phyloP scores from a whole-genome alignment of 2,329 filamentous ascomycete genomes.

The Botrytis galanthina region DNA sequence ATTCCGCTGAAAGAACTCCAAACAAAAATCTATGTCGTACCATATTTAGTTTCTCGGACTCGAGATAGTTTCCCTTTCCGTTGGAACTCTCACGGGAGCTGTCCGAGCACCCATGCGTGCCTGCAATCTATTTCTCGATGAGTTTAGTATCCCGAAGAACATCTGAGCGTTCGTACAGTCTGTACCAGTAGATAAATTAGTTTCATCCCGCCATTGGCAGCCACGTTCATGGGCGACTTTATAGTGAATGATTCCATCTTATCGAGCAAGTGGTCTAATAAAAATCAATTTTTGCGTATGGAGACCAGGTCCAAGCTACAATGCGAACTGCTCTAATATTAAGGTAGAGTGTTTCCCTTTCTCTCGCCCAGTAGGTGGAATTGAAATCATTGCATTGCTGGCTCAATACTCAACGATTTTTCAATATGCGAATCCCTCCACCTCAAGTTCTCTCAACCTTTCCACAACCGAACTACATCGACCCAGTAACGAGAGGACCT shows the following conservation, averaged over 20 bases:
- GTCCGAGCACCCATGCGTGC: background rate
- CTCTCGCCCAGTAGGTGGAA: background rate
- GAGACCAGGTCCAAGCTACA: constrained; percentile 6
- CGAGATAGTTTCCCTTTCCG: background rate
- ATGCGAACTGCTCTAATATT: constrained; percentile 1
- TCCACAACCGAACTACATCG: constrained; percentile 46
- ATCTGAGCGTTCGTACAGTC: constrained; percentile 10
- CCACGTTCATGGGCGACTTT: background rate
- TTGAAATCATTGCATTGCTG: constrained; percentile 1
- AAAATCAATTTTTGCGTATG: background rate
- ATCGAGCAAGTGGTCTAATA: background rate
- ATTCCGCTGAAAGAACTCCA: background rate
- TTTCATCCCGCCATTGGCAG: background rate
- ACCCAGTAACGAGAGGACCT: constrained; percentile 47
- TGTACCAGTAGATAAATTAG: background rate
- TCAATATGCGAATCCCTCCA: constrained; percentile 18
- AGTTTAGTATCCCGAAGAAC: constrained; percentile 6
- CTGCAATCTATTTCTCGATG: background rate
- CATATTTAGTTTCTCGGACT: background rate
- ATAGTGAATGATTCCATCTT: background rate
- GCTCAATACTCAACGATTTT: constrained; percentile 10
- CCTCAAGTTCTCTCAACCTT: constrained; percentile 9
- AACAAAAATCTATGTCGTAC: background rate
- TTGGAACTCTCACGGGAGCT: background rate
- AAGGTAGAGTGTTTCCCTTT: constrained; percentile 7